These are phyloP conservation scores for Penicillium bialowiezense DNA, from an alignment of 495 filamentous ascomycete species.

Conservation along the genomic window DNA sequence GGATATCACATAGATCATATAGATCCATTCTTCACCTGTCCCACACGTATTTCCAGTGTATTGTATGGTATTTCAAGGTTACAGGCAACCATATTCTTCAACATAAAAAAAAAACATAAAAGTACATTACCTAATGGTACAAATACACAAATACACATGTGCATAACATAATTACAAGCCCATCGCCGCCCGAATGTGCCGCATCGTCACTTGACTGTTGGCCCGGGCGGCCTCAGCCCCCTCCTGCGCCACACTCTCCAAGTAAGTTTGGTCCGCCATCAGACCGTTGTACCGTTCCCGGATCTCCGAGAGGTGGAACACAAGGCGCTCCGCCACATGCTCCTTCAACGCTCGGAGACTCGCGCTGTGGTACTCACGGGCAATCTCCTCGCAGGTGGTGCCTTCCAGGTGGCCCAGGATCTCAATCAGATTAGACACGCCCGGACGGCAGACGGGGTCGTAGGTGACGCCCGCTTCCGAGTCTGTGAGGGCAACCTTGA, in stretches of 20 bases:
- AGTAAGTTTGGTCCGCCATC: conserved; percentile 46
- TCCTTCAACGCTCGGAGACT: conserved; percentile 65
- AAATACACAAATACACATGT: background rate
- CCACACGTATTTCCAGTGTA: too few species aligned
- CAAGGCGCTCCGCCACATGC: conserved; percentile 53
- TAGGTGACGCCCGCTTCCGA: conserved; percentile 60
- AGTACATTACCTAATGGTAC: too few species aligned
- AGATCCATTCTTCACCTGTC: too few species aligned
- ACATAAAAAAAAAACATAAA: too few species aligned
- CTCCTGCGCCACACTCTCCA: conserved; percentile 57
- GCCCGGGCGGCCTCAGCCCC: conserved; percentile 59
- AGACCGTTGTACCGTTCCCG: conserved; percentile 59
- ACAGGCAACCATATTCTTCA: too few species aligned
- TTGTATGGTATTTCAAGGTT: too few species aligned
- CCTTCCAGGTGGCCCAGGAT: conserved; percentile 66
- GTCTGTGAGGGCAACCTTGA: conserved; percentile 78
- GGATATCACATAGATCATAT: too few species aligned
- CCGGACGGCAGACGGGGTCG: conserved; percentile 68
- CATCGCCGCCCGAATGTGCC: conserved; percentile 55
- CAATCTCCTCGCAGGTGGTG: conserved; percentile 54
- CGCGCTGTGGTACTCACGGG: conserved; percentile 44
- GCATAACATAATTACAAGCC: conserved; percentile 46
- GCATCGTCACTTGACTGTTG: conserved; percentile 69
- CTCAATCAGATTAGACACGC: conserved; percentile 81
- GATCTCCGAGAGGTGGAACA: conserved; percentile 52